A percentile compares a stretch with the other conserved stretches of the same genome.
These are phyloP conservation scores for Phaeosphaeriaceae sp. DNA, from an alignment of 2,329 filamentous ascomycete genomes.

Conservation along the genomic window DNA sequence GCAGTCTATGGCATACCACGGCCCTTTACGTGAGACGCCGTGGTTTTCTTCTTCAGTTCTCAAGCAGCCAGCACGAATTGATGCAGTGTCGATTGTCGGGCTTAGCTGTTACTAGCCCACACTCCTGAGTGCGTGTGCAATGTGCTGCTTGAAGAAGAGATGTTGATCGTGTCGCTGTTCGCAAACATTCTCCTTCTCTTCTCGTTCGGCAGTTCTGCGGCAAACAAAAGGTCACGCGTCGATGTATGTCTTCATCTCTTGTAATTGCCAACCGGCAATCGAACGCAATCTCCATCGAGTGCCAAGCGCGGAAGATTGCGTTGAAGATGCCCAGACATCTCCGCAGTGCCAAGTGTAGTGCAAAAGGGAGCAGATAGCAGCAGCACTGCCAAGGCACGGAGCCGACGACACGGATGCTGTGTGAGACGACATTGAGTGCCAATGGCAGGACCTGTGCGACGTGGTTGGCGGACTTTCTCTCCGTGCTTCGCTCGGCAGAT, in stretches of 20 bases:
- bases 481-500: background rate
- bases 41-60: background rate
- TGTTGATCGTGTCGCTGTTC: background rate
- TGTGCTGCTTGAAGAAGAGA: slow-evolving; percentile 11
- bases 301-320: slow-evolving; percentile 33
- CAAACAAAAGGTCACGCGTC: background rate
- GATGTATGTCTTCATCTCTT: slow-evolving; percentile 5
- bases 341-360: slow-evolving; percentile 23
- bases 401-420: background rate
- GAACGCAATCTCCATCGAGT: slow-evolving; percentile 5
- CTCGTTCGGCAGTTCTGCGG: background rate
- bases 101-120: background rate
- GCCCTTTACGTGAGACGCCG: too few species aligned
- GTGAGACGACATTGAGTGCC: slow-evolving; percentile 3
- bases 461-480: background rate
- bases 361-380: slow-evolving; percentile 10
- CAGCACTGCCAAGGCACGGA: slow-evolving; percentile 20
- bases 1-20: background rate
- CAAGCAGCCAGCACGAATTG: background rate
- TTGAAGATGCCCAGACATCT: slow-evolving; percentile 19
- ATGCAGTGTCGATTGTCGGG: background rate
- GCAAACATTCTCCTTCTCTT: background rate
- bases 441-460: background rate
- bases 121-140: background rate
- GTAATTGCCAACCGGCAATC: slow-evolving; percentile 4